phyloP scores from a whole-genome alignment of 2,329 filamentous ascomycete species.

The Monosporascus sp. region DNA sequence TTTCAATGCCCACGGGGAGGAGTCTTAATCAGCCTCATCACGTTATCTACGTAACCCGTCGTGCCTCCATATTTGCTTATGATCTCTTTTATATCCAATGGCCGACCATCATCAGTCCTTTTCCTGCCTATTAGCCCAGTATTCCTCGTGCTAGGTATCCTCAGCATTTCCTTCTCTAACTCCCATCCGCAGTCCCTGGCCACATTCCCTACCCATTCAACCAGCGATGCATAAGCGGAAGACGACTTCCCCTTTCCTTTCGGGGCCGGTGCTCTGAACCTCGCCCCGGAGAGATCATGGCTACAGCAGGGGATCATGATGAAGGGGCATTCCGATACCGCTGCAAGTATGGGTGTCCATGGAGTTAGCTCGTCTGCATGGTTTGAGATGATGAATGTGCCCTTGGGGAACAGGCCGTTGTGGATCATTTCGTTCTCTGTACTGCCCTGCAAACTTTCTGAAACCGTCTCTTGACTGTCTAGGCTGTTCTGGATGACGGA shows the following conservation, averaged over 20 bases:
- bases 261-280: conserved; percentile 61
- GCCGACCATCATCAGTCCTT: conserved; percentile 19
- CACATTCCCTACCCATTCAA: conserved; percentile 68
- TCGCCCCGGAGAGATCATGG: conserved; percentile 72
- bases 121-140: conserved; percentile 68
- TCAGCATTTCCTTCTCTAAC: conserved; percentile 76
- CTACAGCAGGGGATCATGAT: conserved; percentile 95
- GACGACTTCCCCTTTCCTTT: conserved; percentile 43
- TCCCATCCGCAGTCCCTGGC: conserved; percentile 67
- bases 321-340: conserved; percentile 71
- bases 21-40: conserved; percentile 54
- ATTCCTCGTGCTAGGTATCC: conserved; percentile 91
- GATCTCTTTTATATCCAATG: conserved; percentile 38
- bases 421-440: conserved; percentile 31
- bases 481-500: conserved; percentile 27
- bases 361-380: conserved; percentile 94
- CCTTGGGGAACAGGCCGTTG: conserved; percentile 61
- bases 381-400: conserved; percentile 92
- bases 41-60: conserved; percentile 52
- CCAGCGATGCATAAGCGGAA: conserved; percentile 79
- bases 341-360: conserved; percentile 88
- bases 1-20: conserved; percentile 34
- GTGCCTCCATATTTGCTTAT: conserved; percentile 49
- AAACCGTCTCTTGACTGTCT: conserved; percentile 9
- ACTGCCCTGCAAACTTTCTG: conserved; percentile 4